Base-by-base conservation (phyloP, 179 eudicot species). In the Silene vulgaris region DNA sequence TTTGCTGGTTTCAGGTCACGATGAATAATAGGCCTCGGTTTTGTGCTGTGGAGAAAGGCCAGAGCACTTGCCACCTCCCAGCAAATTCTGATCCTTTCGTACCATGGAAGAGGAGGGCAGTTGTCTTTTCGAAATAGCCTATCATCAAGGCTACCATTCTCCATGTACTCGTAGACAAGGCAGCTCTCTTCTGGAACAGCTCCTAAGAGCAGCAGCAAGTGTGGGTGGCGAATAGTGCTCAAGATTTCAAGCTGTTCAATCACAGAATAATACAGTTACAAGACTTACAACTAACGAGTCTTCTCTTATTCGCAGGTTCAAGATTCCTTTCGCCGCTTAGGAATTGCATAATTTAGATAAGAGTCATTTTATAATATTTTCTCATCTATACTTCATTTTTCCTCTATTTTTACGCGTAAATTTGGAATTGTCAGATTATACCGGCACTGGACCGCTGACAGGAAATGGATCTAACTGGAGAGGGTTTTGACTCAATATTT, bases 1-100 rank as follows among this genome's bases (percentile, higher is more conserved):
- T 91, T 91, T 28, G 97, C 93, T 0, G 97, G 97, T 74, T 91
- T 91, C 20, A 91, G 85, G 75, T 91, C 97, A 28, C 97, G 90
- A 74, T 91, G 97, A 43, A 91, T 84, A 13, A 91, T 89, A 21
- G 92, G 87, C 37, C 80, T 80, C 12, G 97, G 93, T 76, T 84
- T 85, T 6, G 97, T 81, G 77, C 84, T 84, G 83, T 91, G 97
- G 26, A 91, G 93, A 76, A 90, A 91, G 26, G 82, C 86, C 3
- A 91, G 87, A 45, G 96, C 91, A 1, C 93, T 85, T 23, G 96
- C 96, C 67, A 91, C 87, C 82, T 91, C 97, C 87, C 87, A 86
- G 40, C 90, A 88, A 14, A 91, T 91, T 77, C 96, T 80, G 57
- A 77, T 84, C 79, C 97, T 85, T 16, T 84, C 89, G 52, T 84